phyloP scores from a whole-genome alignment of 768 basidiomycete genomes.

The Leccinum uliginosum region DNA sequence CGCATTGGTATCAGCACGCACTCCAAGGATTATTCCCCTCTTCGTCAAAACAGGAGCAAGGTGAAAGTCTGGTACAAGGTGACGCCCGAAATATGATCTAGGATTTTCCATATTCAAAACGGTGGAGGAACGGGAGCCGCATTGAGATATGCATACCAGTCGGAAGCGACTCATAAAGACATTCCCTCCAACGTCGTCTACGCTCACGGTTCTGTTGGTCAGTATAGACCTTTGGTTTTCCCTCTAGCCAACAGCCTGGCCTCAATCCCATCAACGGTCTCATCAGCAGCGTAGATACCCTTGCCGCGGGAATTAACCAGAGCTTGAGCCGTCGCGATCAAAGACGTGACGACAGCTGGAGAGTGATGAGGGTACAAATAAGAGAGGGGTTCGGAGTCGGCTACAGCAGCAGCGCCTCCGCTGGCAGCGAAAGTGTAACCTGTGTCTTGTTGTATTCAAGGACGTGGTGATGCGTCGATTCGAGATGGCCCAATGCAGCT shows the following conservation, averaged over 20 bases:
- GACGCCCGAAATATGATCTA: constrained; percentile 49
- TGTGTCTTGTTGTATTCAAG: background rate
- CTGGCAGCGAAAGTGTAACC: constrained; percentile 32
- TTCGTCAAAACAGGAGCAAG: constrained; percentile 40
- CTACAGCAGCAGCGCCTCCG: background rate
- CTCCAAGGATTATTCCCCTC: constrained; percentile 46
- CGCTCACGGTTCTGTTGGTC: constrained; percentile 37
- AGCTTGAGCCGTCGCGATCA: constrained; percentile 41
- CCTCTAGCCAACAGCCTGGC: constrained; percentile 32
- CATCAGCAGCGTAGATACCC: constrained; percentile 54
- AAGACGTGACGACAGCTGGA: constrained; percentile 36
- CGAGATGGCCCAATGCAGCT: background rate
- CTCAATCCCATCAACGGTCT: constrained; percentile 42
- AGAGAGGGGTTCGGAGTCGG: constrained; percentile 15
- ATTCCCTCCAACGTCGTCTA: constrained; percentile 42
- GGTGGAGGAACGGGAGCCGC: background rate
- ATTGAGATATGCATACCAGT: constrained; percentile 29
- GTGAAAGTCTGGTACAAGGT: constrained; percentile 48
- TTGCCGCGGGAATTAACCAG: constrained; percentile 46
- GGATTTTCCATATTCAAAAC: background rate
- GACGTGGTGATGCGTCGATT: background rate
- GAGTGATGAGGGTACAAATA: constrained; percentile 40
- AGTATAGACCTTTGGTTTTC: constrained; percentile 22
- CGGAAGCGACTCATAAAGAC: constrained; percentile 39
- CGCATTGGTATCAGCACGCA: constrained; percentile 48